Conservation (phyloP, 306 rosid genomes). For the Benincasa hispida region DNA sequence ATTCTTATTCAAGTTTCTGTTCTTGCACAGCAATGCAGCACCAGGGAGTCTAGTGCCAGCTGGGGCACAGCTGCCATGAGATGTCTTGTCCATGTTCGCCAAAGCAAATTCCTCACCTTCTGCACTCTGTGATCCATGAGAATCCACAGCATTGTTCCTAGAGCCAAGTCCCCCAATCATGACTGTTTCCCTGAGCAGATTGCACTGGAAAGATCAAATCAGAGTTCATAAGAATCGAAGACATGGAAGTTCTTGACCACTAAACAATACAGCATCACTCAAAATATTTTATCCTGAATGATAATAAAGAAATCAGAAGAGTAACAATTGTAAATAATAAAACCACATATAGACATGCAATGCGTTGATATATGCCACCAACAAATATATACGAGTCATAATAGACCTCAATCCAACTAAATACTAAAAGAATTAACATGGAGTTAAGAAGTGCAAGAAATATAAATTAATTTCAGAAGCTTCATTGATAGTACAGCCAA, state of each 20-base stretch:
- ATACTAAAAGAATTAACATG: not conserved
- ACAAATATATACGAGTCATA: not conserved
- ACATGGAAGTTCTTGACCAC: not conserved
- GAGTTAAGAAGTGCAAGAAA: not conserved
- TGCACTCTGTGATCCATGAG: conserved; percentile 19
- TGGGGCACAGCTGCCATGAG: conserved; percentile 8
- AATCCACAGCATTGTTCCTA: conserved; percentile 28
- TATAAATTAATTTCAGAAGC: not conserved
- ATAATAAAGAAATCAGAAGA: not conserved
- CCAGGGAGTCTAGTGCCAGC: conserved; percentile 10
- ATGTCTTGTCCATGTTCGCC: conserved; percentile 8
- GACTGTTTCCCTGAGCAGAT: conserved; percentile 94
- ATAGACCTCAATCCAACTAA: not conserved
- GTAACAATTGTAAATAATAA: not conserved
- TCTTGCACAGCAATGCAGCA: conserved; percentile 23
- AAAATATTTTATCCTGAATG: not conserved
- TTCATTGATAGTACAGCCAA: not conserved
- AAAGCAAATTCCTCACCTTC: conserved; percentile 19
- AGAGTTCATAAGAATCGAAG: conserved; percentile 64
- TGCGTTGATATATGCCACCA: not conserved
- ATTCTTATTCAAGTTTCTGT: conserved; percentile 28
- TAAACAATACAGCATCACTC: not conserved
- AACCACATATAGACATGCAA: not conserved
- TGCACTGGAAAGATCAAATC: conserved; percentile 99
- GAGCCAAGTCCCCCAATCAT: conserved; percentile 34